Conservation (phyloP, 2,329 filamentous ascomycete genomes). For the Dactylellina drechsleri region DNA sequence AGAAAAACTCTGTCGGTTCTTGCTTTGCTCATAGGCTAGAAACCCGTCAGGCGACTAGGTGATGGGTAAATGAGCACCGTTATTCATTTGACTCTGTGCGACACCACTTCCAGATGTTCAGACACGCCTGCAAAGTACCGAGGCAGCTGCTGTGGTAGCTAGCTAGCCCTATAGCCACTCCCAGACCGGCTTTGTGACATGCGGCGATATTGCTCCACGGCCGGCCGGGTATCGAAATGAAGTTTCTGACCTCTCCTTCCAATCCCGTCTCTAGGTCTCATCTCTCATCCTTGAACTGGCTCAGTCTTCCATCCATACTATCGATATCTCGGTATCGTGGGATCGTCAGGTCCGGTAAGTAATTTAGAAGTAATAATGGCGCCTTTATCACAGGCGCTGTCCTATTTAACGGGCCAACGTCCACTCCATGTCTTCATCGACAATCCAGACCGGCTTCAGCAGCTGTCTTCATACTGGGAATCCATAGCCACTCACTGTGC, state of each 20-base stretch:
- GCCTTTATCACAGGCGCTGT: conserved; percentile 32
- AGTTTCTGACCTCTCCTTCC: conserved; percentile 32
- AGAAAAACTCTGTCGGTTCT: conserved; percentile 10
- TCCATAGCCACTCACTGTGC: conserved; percentile 36
- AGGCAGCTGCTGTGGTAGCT: conserved; percentile 9
- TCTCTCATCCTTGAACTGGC: conserved; percentile 33
- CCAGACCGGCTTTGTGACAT: conserved; percentile 13
- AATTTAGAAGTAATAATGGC: conserved; percentile 20
- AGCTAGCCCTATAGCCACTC: conserved; percentile 1
- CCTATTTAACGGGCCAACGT: conserved; percentile 44
- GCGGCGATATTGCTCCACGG: conserved; percentile 29
- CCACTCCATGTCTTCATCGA: conserved; percentile 40
- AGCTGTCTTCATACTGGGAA: conserved; percentile 46
- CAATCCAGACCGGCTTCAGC: conserved; percentile 15
- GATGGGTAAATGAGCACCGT: conserved; percentile 13
- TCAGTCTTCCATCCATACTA: not conserved
- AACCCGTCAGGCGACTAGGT: conserved; percentile 7
- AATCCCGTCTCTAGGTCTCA: conserved; percentile 10
- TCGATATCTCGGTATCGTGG: conserved; percentile 2
- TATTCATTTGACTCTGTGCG: conserved; percentile 1
- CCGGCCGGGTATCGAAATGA: conserved; percentile 41
- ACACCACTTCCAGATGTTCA: not conserved
- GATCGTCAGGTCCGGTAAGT: not conserved
- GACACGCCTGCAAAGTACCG: not conserved
- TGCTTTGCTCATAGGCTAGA: not conserved